phyloP scores from a whole-genome alignment of 2,329 filamentous ascomycete species.

The Phyllosticta citribraziliensis region DNA sequence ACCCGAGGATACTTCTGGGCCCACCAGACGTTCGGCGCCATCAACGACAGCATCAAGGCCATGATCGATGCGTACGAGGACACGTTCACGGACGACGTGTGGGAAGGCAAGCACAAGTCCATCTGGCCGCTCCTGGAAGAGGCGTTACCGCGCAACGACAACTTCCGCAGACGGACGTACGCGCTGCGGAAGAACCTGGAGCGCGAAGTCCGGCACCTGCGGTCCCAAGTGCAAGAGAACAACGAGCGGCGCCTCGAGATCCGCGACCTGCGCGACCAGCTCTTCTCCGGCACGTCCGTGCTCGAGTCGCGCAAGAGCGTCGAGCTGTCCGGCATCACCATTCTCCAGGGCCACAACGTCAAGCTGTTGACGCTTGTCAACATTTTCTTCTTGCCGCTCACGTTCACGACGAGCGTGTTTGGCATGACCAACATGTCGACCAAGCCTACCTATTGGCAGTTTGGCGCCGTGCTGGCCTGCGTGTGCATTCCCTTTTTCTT shows the following conservation, averaged over 20 bases:
- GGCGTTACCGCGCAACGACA: constrained; percentile 34
- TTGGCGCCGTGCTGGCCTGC: constrained; percentile 31
- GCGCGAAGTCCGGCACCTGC: constrained; percentile 41
- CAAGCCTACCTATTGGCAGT: constrained; percentile 26
- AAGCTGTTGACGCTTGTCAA: constrained; percentile 51
- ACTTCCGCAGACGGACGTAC: constrained; percentile 42
- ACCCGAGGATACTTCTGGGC: constrained; percentile 55
- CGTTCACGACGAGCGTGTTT: constrained; percentile 52
- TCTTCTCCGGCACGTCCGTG: constrained; percentile 55
- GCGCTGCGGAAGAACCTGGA: constrained; percentile 41
- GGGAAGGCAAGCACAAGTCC: constrained; percentile 45
- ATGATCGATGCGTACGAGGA: constrained; percentile 49
- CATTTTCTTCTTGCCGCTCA: constrained; percentile 52
- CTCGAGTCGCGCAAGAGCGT: constrained; percentile 52
- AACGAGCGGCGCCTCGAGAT: constrained; percentile 47
- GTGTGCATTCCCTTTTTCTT: constrained; percentile 39
- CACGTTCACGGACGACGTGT: constrained; percentile 50
- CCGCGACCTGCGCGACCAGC: constrained; percentile 47
- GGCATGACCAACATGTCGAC: constrained; percentile 41
- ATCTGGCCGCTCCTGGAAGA: constrained; percentile 47
- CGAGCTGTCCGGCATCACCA: constrained; percentile 42
- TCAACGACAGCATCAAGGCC: constrained; percentile 50
- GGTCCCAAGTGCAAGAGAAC: constrained; percentile 41
- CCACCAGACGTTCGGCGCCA: constrained; percentile 50
- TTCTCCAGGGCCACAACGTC: constrained; percentile 52